Evolutionary conservation across 768 basidiomycete genomes (phyloP).

Genomic region (Lactarius sp.): DNA sequence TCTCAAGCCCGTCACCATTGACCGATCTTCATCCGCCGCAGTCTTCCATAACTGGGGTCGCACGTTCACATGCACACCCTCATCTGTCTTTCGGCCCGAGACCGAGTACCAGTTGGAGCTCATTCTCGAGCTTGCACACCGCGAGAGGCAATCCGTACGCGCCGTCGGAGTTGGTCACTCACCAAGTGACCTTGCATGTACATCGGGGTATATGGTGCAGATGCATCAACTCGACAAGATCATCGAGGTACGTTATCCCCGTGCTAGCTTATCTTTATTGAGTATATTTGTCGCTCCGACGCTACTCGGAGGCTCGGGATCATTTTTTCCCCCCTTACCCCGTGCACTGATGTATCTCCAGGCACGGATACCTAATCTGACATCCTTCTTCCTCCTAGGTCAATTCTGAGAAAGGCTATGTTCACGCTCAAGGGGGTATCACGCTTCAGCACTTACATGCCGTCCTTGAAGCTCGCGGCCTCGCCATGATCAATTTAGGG

Average conservation of each 20-base stretch:
- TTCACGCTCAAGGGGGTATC: conserved; percentile 75
- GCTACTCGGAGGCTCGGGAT: conserved; percentile 6
- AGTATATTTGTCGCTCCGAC: not conserved
- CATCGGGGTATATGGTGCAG: conserved; percentile 78
- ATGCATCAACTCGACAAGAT: conserved; percentile 68
- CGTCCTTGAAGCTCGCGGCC: conserved; percentile 54
- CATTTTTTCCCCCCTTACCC: not conserved
- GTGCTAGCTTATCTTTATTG: conserved; percentile 15
- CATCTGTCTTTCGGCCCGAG: conserved; percentile 71
- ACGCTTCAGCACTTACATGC: conserved; percentile 69
- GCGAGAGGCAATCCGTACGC: conserved; percentile 66
- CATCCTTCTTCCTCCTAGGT: conserved; percentile 43
- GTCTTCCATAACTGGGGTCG: conserved; percentile 83
- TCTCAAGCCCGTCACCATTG: conserved; percentile 52
- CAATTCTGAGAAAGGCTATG: conserved; percentile 58
- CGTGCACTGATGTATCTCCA: conserved; percentile 13
- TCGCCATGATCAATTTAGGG: conserved; percentile 90
- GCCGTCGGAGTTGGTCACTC: conserved; percentile 90
- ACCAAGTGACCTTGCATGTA: conserved; percentile 91
- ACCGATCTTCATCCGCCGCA: conserved; percentile 36
- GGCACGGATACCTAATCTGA: conserved; percentile 23
- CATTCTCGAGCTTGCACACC: conserved; percentile 74
- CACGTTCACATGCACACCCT: conserved; percentile 67
- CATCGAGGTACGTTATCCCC: conserved; percentile 58
- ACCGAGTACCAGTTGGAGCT: conserved; percentile 62